Base-by-base conservation (phyloP, 495 filamentous ascomycete genomes). In the Xylaria grammica region DNA sequence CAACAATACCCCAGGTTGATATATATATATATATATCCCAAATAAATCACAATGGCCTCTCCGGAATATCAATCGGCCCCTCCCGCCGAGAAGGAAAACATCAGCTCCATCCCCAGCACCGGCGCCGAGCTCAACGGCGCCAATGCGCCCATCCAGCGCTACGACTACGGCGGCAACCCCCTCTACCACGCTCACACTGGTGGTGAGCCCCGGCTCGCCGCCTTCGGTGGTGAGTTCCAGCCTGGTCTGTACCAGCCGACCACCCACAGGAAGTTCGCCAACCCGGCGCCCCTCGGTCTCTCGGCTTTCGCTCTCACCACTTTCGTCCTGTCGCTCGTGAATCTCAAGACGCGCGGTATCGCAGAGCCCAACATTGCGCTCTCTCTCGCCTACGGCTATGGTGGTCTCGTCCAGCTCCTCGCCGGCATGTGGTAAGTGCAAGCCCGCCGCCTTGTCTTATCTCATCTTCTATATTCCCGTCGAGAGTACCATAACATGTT, bases 141-240 rank as follows among this genome's bases (percentile, higher is more conserved):
- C 60, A 55, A 55, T 49, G 60, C 68, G 32, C 45, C 69, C 13
- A 45, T 64, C 30, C 67, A 74, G 34, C 74, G 70, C 8, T 78
- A 81, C 71, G 78, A 81, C 68, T 85, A 86, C 72, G 83, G 84
- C 59, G 80, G 82, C 67, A 90, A 90, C 70, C 92, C 92, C 29
- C 85, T 94, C 65, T 86, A 86, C 44, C 86, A 90, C 68, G 78
- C 86, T 72, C 89, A 91, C 80, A 83, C 87, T 50, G 77, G 76
- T 63, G 84, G 87, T 61, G 84, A 84, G 24, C 70, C 79, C 8
- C 76, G 82, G 40, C 93, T 84, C 60, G 91, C 89, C 27, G 90
- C 94, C 77, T 97, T 96, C 76, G 94, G 94, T 75, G 94, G 94
- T 86, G 92, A 95, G 69, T 93, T 97, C 83, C 94, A 98, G 79